Base-by-base conservation (phyloP, 192 early-diverging fungal genomes). In the Radiomyces spectabilis region DNA sequence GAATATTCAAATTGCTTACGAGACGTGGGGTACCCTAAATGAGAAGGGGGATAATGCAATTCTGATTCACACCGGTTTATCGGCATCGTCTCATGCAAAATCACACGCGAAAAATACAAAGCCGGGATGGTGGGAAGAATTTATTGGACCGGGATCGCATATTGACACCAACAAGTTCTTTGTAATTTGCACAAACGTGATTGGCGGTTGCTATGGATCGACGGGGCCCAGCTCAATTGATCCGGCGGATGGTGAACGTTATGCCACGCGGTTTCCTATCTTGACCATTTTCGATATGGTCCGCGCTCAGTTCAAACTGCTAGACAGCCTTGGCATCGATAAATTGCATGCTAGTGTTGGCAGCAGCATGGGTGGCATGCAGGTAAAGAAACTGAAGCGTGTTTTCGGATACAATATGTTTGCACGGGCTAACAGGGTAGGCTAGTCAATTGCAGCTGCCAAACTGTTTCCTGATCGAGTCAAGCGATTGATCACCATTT, bases 121-220 rank as follows among this genome's bases (percentile, higher is more conserved):
- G 7, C 78, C 82, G 12, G 95, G 95, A 41, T 98, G 95, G 95
- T 98, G 95, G 95, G 93, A 98, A 58, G 83, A 85, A 58, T 98
- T 96, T 57, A 98, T 98, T 58, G 86, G 95, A 1, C 89, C 94
- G n/a, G 93, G 94, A 34, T 53, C 73, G 24, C 78, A 92, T 3
- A 81, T 98, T 16, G 96, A 98, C 50, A 96, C 94, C 26, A 79
- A 92, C 74, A 87, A 87, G 65, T 97, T 91, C 76, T 89, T 85
- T 74, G 88, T 98, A 0, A 88, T 97, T 41, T 98, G 96, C 57
- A 93, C 93, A 3, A 98, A 97, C 65, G 92, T 93, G 2, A 73
- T 98, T 44, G 96, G 96, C 34, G 92, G 94, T 0, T 97, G 94
- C 67, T 98, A 93, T 61, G 96, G 96, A 2, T 91, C 90, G 3